Base-by-base conservation (phyloP, 1,284 basidiomycete genomes). In the Malassezia sp. region DNA sequence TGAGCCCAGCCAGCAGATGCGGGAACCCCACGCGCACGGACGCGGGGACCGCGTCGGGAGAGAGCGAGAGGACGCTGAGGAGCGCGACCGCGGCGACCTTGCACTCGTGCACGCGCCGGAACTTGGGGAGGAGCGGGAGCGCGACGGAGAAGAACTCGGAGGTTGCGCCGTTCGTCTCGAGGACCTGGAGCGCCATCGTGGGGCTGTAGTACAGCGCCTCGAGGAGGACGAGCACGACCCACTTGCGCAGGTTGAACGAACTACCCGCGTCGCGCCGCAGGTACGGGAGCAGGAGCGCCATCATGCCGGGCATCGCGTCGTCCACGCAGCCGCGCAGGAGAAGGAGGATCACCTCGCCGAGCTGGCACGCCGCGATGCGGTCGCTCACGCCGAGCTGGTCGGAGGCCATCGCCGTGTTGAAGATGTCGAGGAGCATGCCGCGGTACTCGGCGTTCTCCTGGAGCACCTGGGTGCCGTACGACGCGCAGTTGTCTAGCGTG, bases 91-190 rank as follows among this genome's bases (percentile, higher is more conserved):
- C 78, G 52, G 79, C 79, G 46, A 91, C 74, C 71, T 85, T 88
- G 77, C 87, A 87, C 71, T 90, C 86, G 68, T 91, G 85, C 29
- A 90, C 85, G n/a, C 85, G 78, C 3, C 83, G 83, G 34, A 88
- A 75, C 38, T 76, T 77, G 23, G 75, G 73, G 18, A 79, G 75
- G 38, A 73, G 72, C 46, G 78, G 79, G 5, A 59, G 55, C 18
- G 57, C 46, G 67, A 87, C 82, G 82, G 85, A 87, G 64, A 91
- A 87, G 75, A 90, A 85, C 23, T 33, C 48, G 32, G 79, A 78
- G 1, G 81, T 77, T 4, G 80, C 80, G 2, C 79, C 73, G 21
- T 60, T 53, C 42, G 70, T 55, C 63, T 86, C 84, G 75, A 89
- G 82, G 49, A 84, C 71, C 54, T 80, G 79, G 30, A 90, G 75